Base-by-base conservation (phyloP, 768 basidiomycete species). In the Amanita muscaria region DNA sequence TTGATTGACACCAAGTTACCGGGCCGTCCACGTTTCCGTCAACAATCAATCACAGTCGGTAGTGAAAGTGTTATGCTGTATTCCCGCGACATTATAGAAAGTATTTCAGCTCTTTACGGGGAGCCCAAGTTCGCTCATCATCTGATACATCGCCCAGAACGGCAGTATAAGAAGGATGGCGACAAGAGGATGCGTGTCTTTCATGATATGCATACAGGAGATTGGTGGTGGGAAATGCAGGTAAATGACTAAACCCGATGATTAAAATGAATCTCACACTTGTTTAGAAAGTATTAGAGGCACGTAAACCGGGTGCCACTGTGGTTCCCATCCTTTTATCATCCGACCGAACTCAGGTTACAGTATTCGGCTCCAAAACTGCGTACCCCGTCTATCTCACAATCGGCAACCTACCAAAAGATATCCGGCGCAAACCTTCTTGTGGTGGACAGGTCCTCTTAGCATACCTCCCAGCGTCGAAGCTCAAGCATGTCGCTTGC, bases 181-280 rank as follows among this genome's bases (percentile, higher is more conserved):
- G 12, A 6, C 4, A 10, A 19, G 16, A 7, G 18, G 5, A 16
- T 7, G 3, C 32, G 19, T 3, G 11, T 57, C 15, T 62, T 55
- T 18, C 53, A 56, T 44, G 64, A 68, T 33, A 65, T 74, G 62
- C 58, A 72, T 33, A 74, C 70, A 0, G 70, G 67, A 0, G 61
- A 64, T 35, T 77, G 74, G 74, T 75, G 73, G 74, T 75, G 73
- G 72, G 37, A 38, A 7, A 66, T 60, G 1, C 74, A 75, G 60
- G 73, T 73, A 47, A 19, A 63, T 52, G 25, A 22, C 24, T 19
- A n/a, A 23, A 40, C 15, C 9, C 15, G 19, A 15, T 21, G 18
- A 15, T 29, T 31, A n/a, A 18, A 24, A 4, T 30, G n/a, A 30
- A 23, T 40, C 8, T 11, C 37, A 48, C 21, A 16, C 7, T 24